Evolutionary conservation across 495 filamentous ascomycete species (phyloP), one percentile per base, ranked within the genome.

Genomic region (Penicillium maclennaniae): DNA sequence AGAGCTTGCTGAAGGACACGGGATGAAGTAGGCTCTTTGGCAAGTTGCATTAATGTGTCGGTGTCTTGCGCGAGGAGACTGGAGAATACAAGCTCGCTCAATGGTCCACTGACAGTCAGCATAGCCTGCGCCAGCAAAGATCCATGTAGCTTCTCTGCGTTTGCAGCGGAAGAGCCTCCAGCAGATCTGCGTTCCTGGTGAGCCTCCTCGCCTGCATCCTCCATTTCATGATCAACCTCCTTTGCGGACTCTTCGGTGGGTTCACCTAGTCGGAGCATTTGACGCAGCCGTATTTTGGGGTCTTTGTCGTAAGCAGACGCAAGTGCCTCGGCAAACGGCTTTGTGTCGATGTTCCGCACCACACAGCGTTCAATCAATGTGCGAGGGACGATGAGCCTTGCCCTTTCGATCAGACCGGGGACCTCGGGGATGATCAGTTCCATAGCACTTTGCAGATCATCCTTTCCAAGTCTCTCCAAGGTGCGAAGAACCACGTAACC

Each of bases 361-460:
- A 80, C 67, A 63, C 89, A 95, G 52, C 91, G 81, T 67, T 97
- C 91, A 51, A 97, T 85, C 31, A 97, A 63, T 4, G 83, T 79
- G 61, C 86, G 88, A 49, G 96, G 78, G 12, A 96, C 84, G 49
- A 85, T 82, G 49, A 88, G 86, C 38, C 91, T 81, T 15, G 83
- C 84, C 42, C 86, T 79, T 45, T 89, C 80, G 34, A 96, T 75
- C 19, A 97, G 77, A 25, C 75, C 77, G 1, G 79, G 69, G 23
- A 96, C 76, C 44, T 87, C 80, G 7, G 90, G 87, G 10, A 84
- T 64, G 25, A 92, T 85, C 41, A 82, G 71, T 20, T 83, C 73
- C 45, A 88, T 75, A 0, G 86, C 87, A 39, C 81, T 79, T 48
- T 83, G 73, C 21, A 98, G 74, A 60, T 95, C 89, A 49, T 95